A percentile compares a stretch with the other conserved stretches of the same genome.
phyloP scores from a whole-genome alignment of 495 filamentous ascomycete species.

The Neurospora tetrasperma region DNA sequence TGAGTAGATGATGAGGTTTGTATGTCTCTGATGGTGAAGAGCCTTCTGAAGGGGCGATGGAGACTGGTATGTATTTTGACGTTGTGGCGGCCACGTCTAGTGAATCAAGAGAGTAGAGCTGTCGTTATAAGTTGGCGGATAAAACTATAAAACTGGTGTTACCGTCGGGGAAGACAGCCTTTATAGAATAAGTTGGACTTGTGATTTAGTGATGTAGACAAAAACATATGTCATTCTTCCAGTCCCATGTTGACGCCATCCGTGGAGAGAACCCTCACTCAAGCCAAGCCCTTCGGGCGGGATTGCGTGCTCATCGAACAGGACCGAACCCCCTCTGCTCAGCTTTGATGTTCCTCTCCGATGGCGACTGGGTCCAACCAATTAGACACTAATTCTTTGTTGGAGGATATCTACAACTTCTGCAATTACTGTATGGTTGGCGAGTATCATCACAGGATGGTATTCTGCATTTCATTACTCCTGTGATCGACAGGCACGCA shows the following conservation, averaged over 20 bases:
- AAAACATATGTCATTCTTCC: not conserved
- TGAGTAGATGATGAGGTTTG: not conserved
- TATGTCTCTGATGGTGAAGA: too few relatives aligned
- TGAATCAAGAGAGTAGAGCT: not conserved
- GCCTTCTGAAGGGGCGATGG: too few relatives aligned
- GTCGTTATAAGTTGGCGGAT: not conserved
- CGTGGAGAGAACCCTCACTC: not conserved
- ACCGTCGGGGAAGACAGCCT: not conserved
- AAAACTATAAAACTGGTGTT: not conserved
- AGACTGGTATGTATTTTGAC: too few relatives aligned
- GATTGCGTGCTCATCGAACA: not conserved
- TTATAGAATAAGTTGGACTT: not conserved
- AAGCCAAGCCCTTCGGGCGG: not conserved
- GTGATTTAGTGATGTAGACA: too few relatives aligned
- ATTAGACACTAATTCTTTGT: not conserved
- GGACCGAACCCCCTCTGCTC: not conserved
- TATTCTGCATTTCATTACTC: conserved; percentile 16
- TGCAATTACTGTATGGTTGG: not conserved
- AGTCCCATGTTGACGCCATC: not conserved
- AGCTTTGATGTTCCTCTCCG: not conserved
- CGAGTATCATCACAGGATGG: conserved; percentile 10
- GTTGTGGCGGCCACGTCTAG: not conserved
- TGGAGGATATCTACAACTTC: not conserved
- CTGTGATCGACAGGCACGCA: conserved; percentile 1
- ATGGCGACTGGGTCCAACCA: not conserved